These are phyloP conservation scores for Vigna mungo DNA, from an alignment of 306 rosid genomes.

Conservation along the genomic window DNA sequence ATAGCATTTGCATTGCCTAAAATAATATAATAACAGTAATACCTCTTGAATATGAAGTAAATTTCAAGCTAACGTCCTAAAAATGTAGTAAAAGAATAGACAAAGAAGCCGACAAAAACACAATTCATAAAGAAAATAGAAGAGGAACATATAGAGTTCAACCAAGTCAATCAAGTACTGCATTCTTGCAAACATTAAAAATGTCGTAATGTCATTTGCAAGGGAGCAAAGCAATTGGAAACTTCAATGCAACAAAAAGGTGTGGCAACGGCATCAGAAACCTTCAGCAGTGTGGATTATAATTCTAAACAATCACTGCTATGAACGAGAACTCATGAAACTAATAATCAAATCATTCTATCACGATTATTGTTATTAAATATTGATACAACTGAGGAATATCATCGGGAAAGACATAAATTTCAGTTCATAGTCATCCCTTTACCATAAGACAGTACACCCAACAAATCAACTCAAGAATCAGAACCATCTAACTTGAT, in stretches of 20 bases:
- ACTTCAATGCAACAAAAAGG: no score
- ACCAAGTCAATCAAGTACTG: background rate
- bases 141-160: slow-evolving; percentile 2
- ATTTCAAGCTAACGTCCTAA: background rate
- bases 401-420: background rate
- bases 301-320: slow-evolving; percentile 16
- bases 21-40: background rate
- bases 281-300: slow-evolving; percentile 22
- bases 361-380: background rate
- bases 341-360: slow-evolving; percentile 11
- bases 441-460: background rate
- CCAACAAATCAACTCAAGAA: slow-evolving; percentile 26
- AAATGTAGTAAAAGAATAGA: background rate
- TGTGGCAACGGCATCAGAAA: slow-evolving; percentile 5
- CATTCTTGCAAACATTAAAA: no score
- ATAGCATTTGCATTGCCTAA: background rate
- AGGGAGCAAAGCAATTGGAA: no score
- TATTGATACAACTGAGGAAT: slow-evolving; percentile 14
- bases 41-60: background rate
- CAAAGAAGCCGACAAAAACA: background rate
- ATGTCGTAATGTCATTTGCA: background rate
- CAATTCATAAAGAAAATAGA: background rate
- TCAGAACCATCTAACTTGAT: slow-evolving; percentile 12
- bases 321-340: background rate
- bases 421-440: background rate